phyloP scores from a whole-genome alignment of 2,329 filamentous ascomycete species.

The Dryadomyces quercus-mongolicae region DNA sequence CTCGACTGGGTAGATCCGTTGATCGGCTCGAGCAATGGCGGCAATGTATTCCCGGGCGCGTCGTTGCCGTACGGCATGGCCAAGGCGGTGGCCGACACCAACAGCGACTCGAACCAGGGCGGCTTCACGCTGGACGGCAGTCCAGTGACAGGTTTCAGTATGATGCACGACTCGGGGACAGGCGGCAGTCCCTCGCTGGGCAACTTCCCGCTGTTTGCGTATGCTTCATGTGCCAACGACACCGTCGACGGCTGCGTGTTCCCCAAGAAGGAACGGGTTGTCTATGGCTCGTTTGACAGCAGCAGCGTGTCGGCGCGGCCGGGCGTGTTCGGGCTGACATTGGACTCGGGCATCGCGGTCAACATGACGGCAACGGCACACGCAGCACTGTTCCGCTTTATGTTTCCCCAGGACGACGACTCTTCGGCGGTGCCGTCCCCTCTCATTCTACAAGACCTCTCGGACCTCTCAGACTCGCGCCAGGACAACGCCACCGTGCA shows the following conservation, averaged over 20 bases:
- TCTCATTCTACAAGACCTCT: conserved; percentile 53
- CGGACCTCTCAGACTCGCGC: conserved; percentile 49
- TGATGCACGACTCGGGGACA: conserved; percentile 47
- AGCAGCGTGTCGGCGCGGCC: conserved; percentile 43
- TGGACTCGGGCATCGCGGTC: conserved; percentile 44
- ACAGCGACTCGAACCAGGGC: conserved; percentile 39
- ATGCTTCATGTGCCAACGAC: conserved; percentile 47
- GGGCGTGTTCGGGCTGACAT: conserved; percentile 51
- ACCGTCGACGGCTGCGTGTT: conserved; percentile 51
- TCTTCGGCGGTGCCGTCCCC: conserved; percentile 28
- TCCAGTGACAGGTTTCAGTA: conserved; percentile 41
- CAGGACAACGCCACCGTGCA: conserved; percentile 42
- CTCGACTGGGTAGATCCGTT: conserved; percentile 22
- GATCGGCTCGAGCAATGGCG: conserved; percentile 27
- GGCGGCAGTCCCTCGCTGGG: conserved; percentile 51
- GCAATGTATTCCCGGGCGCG: conserved; percentile 32
- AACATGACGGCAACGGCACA: conserved; percentile 60
- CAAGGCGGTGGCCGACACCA: conserved; percentile 45
- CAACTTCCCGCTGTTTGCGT: conserved; percentile 62
- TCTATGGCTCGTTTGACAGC: conserved; percentile 32
- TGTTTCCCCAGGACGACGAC: conserved; percentile 32
- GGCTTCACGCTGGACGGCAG: conserved; percentile 41
- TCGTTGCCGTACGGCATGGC: conserved; percentile 37
- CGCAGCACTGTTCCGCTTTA: conserved; percentile 53
- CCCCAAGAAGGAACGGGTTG: conserved; percentile 30